Evolutionary conservation across 495 filamentous ascomycete species (phyloP), one percentile per base, ranked within the genome.

Genomic region (Aspergillus sclerotioniger): DNA sequence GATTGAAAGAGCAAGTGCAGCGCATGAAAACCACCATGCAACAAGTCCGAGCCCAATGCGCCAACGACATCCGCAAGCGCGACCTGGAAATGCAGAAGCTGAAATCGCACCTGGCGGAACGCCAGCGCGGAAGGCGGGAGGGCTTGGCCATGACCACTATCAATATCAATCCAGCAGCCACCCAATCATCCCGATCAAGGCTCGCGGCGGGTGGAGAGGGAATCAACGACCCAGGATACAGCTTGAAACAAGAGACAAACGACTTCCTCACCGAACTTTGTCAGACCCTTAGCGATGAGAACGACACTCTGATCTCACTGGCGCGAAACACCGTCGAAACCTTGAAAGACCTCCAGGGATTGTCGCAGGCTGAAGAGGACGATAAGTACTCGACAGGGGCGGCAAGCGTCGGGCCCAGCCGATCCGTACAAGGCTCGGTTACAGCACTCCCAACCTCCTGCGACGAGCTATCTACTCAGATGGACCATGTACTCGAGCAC

Each of bases 241-340:
- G 84, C 63, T 70, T 98, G 57, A 83, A 85, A 54, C 83, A 88
- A 62, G 95, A 98, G 74, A 96, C 94, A 6, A 92, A 91, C 17
- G 89, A 91, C 48, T 98, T 96, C 69, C 76, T 98, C 46, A 96
- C 94, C 1, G 84, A 92, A 65, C 73, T 98, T 56, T 90, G 90
- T 19, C 90, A 92, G 74, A 86, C 84, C 15, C 74, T 98, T 35
- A 96, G 92, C 61, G 92, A 96, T 62, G 94, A 98, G 70, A 98
- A 98, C 61, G 94, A 98, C 68, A 81, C 83, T 1, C 67, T 98
- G 20, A 86, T 94, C 8, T 78, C 77, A 1, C 78, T 97, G 41
- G 76, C 96, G 19, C 78, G 88, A 53, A 81, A 84, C 47, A 90
- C 90, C 3, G 74, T 91, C 7, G 76, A 83, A 10, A 89, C 83